Evolutionary conservation across 1,284 basidiomycete genomes (phyloP).

Genomic region (Athelia sp.): DNA sequence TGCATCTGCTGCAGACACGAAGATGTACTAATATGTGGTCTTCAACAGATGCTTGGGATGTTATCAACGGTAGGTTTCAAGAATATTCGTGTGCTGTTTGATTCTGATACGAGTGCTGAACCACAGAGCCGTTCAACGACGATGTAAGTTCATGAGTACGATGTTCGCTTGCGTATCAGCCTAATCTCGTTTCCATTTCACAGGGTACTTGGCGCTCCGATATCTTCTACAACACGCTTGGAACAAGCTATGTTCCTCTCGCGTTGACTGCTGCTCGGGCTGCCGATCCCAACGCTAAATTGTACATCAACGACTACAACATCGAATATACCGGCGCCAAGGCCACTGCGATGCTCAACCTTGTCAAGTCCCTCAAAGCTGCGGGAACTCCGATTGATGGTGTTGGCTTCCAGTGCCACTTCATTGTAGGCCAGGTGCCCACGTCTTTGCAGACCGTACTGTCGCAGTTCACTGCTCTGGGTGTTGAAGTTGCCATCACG

Average conservation of each 20-base stretch:
- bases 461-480: slow-evolving; percentile 39
- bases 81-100: slow-evolving; percentile 30
- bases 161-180: slow-evolving; percentile 16
- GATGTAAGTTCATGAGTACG: slow-evolving; percentile 25
- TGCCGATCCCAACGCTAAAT: slow-evolving; percentile 39
- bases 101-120: slow-evolving; percentile 36
- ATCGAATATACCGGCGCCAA: slow-evolving; percentile 34
- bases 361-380: slow-evolving; percentile 36
- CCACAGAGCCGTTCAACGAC: slow-evolving; percentile 39
- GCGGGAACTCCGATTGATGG: slow-evolving; percentile 43
- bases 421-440: slow-evolving; percentile 44
- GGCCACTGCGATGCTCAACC: slow-evolving; percentile 38
- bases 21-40: slow-evolving; percentile 42
- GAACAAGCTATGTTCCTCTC: slow-evolving; percentile 35
- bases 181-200: slow-evolving; percentile 7
- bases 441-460: slow-evolving; percentile 34
- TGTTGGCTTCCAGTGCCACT: slow-evolving; percentile 44
- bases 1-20: slow-evolving; percentile 49
- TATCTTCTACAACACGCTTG: slow-evolving; percentile 35
- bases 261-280: slow-evolving; percentile 43
- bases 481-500: slow-evolving; percentile 51
- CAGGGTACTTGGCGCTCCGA: slow-evolving; percentile 23
- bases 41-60: slow-evolving; percentile 24
- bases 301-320: slow-evolving; percentile 29
- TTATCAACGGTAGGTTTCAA: slow-evolving; percentile 33